These are phyloP conservation scores for Schwanniomyces vanrijiae DNA, from an alignment of 805 yeast genomes.

Conservation along the genomic window DNA sequence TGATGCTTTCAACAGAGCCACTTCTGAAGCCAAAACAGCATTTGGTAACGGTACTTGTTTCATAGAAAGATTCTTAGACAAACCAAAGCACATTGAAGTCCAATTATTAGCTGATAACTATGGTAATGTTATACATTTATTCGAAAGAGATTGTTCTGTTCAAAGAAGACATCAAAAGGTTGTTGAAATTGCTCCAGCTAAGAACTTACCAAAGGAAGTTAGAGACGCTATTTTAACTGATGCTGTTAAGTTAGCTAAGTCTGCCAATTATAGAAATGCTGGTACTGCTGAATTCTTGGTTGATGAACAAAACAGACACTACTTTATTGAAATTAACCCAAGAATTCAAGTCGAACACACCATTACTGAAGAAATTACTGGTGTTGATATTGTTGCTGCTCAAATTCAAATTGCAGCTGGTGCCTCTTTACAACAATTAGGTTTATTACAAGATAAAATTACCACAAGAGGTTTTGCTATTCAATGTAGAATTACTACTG, in stretches of 20 bases:
- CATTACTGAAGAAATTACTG: slow-evolving; percentile 97
- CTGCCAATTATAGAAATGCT: slow-evolving; percentile 91
- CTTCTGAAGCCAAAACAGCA: slow-evolving; percentile 92
- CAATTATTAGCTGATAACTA: slow-evolving; percentile 90
- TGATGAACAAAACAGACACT: slow-evolving; percentile 90
- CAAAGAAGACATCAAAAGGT: slow-evolving; percentile 99
- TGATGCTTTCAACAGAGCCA: slow-evolving; percentile 92
- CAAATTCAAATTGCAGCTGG: slow-evolving; percentile 99
- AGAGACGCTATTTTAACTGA: slow-evolving; percentile 92
- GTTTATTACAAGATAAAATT: slow-evolving; percentile 90
- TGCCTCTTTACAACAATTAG: slow-evolving; percentile 88
- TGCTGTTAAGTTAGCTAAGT: slow-evolving; percentile 87
- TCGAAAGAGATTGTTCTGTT: slow-evolving; percentile 98
- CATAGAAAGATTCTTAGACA: slow-evolving; percentile 91
- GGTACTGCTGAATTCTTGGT: slow-evolving; percentile 98
- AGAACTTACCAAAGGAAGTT: slow-evolving; percentile 76
- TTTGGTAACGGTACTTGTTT: slow-evolving; percentile 98
- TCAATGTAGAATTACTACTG: slow-evolving; percentile 98
- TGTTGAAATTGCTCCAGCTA: slow-evolving; percentile 97
- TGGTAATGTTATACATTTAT: slow-evolving; percentile 93
- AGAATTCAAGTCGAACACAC: slow-evolving; percentile 98
- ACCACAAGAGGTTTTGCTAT: slow-evolving; percentile 97
- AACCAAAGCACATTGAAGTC: slow-evolving; percentile 97
- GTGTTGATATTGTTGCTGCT: slow-evolving; percentile 96
- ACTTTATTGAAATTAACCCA: slow-evolving; percentile 97